These are phyloP conservation scores for Acorus calamus DNA, from an alignment of 106 monocot genomes.

Conservation along the genomic window DNA sequence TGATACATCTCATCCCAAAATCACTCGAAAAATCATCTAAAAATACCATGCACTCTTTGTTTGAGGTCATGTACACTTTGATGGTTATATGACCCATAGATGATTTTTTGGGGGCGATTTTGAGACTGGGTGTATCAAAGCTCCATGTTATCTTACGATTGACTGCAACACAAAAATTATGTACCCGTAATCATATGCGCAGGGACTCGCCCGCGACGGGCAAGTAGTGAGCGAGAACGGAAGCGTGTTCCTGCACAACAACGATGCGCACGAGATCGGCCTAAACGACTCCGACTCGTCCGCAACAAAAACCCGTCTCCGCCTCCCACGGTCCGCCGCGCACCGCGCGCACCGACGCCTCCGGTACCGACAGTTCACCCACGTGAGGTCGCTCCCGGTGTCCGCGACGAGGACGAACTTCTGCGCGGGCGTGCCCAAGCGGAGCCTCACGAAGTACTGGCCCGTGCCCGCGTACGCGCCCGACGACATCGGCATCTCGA, in stretches of 20 bases:
- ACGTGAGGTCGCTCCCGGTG: conserved; percentile 94
- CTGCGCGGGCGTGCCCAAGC: conserved; percentile 86
- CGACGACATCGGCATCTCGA: conserved; percentile 68
- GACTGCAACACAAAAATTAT: not conserved
- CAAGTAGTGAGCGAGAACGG: conserved; percentile 63
- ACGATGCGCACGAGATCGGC: conserved; percentile 51
- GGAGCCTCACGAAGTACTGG: conserved; percentile 74
- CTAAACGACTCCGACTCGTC: conserved; percentile 44
- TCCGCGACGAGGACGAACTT: conserved; percentile 58
- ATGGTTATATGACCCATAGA: no score
- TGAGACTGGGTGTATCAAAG: no score
- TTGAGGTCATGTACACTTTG: no score
- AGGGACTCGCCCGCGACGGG: conserved; percentile 40
- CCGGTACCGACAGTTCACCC: conserved; percentile 57
- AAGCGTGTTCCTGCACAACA: conserved; percentile 34
- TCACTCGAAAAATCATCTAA: no score
- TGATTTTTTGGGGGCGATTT: no score
- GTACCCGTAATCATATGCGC: conserved; percentile 72
- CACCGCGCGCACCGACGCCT: not conserved
- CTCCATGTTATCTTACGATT: not conserved
- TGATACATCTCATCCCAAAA: no score
- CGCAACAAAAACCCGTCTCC: conserved; percentile 27
- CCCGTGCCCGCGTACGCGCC: conserved; percentile 66
- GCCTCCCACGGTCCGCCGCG: not conserved
- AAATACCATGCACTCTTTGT: no score